These are phyloP conservation scores for Blepharisma japonicum DNA, from an alignment of 73 alveolate species.

Conservation along the genomic window DNA sequence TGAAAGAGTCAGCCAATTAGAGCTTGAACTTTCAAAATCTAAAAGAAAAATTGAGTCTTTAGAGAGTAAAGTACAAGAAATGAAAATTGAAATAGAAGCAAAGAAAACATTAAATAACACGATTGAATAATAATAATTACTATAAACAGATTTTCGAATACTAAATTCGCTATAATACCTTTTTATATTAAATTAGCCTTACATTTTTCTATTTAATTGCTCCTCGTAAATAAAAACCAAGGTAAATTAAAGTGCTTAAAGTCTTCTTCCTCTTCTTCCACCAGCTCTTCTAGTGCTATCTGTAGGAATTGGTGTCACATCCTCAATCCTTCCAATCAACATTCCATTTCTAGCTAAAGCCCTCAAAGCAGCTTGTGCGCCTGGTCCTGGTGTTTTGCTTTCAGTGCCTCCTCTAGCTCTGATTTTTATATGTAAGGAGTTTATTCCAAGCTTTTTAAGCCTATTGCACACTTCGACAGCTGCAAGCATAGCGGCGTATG, in stretches of 20 bases:
- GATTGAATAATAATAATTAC: too few species aligned
- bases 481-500: slow-evolving; percentile 99
- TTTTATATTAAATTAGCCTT: too few species aligned
- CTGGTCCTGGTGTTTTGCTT: slow-evolving; percentile 93
- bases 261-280: slow-evolving; percentile 99
- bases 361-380: slow-evolving; percentile 99
- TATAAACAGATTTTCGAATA: too few species aligned
- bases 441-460: slow-evolving; percentile 88
- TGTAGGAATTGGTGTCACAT: slow-evolving; percentile 99
- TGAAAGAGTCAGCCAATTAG: too few species aligned
- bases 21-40: too few species aligned
- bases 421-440: slow-evolving; percentile 96
- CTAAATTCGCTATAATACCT: too few species aligned
- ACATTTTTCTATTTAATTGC: too few species aligned
- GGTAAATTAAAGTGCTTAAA: slow-evolving; percentile 47
- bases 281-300: slow-evolving; percentile 98
- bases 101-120: too few species aligned
- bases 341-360: slow-evolving; percentile 99
- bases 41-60: too few species aligned
- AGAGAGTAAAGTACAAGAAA: too few species aligned
- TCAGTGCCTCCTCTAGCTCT: slow-evolving; percentile 99
- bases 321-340: slow-evolving; percentile 99
- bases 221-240: too few species aligned
- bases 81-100: too few species aligned
- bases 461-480: slow-evolving; percentile 96